These are phyloP conservation scores for Fusarium sp. DNA, from an alignment of 2,329 filamentous ascomycete species.

Conservation along the genomic window DNA sequence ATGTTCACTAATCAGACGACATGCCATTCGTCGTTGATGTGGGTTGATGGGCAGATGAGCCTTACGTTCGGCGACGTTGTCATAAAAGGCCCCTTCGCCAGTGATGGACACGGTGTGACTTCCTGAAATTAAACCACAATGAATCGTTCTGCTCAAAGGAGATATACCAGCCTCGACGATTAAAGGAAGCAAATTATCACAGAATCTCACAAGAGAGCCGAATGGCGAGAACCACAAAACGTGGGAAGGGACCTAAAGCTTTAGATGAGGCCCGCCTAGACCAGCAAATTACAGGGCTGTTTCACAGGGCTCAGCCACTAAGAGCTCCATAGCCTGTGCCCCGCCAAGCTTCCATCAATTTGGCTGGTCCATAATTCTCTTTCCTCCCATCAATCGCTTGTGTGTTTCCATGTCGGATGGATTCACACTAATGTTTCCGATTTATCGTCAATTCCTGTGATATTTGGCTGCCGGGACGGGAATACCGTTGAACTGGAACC, in stretches of 20 bases:
- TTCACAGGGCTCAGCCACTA: not conserved
- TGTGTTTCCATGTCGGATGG: not conserved
- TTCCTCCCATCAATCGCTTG: not conserved
- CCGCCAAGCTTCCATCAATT: not conserved
- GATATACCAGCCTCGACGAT: rapidly evolving
- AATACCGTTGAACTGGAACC: not conserved
- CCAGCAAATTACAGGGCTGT: not conserved
- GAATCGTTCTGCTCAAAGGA: not conserved
- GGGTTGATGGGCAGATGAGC: not conserved
- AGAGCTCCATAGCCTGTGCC: not conserved
- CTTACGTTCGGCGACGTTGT: not conserved
- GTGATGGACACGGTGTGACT: not conserved
- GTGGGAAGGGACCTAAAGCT: not conserved
- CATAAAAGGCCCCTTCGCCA: not conserved
- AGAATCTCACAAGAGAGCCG: not conserved
- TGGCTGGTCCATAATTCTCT: not conserved
- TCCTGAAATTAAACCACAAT: too few relatives aligned
- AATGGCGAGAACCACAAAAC: not conserved
- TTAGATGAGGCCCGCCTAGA: not conserved
- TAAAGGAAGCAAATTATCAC: not conserved
- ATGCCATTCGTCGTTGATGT: not conserved
- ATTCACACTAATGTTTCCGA: not conserved
- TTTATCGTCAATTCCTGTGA: not conserved
- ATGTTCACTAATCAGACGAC: not conserved
- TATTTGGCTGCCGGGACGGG: not conserved